A percentile compares a stretch with the other conserved stretches of the same genome.
Conservation (phyloP, 2,329 filamentous ascomycete genomes). For the Blastomyces parvus region DNA sequence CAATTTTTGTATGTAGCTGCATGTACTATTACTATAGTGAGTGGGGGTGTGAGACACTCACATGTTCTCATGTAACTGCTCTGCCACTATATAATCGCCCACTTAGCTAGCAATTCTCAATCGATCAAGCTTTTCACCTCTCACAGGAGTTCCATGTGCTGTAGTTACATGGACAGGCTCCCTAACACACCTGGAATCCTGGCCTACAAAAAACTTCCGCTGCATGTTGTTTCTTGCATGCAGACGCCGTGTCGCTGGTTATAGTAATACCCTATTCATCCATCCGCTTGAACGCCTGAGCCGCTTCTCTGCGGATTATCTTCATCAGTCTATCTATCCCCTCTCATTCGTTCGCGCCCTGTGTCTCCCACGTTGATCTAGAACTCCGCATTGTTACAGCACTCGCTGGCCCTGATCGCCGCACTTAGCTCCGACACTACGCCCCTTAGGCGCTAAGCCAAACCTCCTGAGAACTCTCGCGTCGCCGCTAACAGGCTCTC, state of each 20-base stretch:
- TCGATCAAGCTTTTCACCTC: too few relatives aligned
- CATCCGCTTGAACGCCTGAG: too few relatives aligned
- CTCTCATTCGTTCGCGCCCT: background rate
- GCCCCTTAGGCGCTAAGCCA: background rate
- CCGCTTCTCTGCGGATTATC: background rate
- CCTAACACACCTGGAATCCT: background rate
- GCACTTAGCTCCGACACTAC: background rate
- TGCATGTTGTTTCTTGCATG: background rate
- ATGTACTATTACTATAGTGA: too few relatives aligned
- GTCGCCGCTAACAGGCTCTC: too few relatives aligned
- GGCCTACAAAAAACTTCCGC: background rate
- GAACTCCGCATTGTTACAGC: background rate
- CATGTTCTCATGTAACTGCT: too few relatives aligned
- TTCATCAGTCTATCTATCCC: too few relatives aligned
- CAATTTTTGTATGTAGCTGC: too few relatives aligned
- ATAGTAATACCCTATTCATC: background rate
- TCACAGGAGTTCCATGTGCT: too few relatives aligned
- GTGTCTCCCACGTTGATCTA: background rate
- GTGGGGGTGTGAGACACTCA: too few relatives aligned
- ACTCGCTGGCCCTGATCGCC: background rate
- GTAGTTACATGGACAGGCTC: too few relatives aligned
- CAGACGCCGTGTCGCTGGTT: background rate
- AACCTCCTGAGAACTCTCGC: background rate
- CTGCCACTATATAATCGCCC: too few relatives aligned
- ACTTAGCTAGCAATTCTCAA: too few relatives aligned